These are phyloP conservation scores for Lyophyllum atratum DNA, from an alignment of 768 basidiomycete genomes.

Conservation along the genomic window DNA sequence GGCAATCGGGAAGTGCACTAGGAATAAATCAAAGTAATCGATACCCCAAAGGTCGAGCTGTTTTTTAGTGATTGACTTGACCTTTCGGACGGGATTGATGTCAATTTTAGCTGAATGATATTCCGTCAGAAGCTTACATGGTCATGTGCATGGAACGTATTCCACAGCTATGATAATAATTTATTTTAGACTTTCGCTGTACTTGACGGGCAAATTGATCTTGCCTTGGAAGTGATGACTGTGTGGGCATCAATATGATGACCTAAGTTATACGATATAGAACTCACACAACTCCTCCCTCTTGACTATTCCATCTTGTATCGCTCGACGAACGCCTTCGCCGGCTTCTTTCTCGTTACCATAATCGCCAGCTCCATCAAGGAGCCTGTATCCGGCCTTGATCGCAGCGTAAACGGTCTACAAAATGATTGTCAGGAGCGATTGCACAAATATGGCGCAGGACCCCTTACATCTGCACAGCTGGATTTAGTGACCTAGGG, in stretches of 20 bases:
- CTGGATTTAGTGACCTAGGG: slow-evolving; percentile 56
- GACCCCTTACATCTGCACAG: slow-evolving; percentile 58
- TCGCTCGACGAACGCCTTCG: slow-evolving; percentile 75
- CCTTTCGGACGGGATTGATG: slow-evolving; percentile 41
- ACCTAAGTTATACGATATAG: background rate
- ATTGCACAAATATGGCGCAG: background rate
- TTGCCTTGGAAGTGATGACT: slow-evolving; percentile 86
- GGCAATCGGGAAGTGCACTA: slow-evolving; percentile 86
- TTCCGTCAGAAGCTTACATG: slow-evolving; percentile 50
- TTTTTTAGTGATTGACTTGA: slow-evolving; percentile 52
- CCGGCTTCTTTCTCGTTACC: slow-evolving; percentile 90
- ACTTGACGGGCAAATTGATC: slow-evolving; percentile 2
- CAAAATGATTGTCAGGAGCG: background rate
- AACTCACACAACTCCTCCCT: slow-evolving; percentile 83
- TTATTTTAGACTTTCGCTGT: background rate
- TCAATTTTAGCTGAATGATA: background rate
- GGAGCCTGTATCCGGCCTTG: slow-evolving; percentile 83
- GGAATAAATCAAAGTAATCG: slow-evolving; percentile 80
- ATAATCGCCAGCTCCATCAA: slow-evolving; percentile 87
- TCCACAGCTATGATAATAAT: slow-evolving; percentile 64
- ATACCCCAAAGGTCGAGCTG: slow-evolving; percentile 84
- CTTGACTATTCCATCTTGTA: slow-evolving; percentile 80
- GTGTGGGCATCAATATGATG: background rate
- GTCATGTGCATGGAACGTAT: slow-evolving; percentile 82
- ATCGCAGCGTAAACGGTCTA: slow-evolving; percentile 85